Base-by-base conservation (phyloP, 2,329 filamentous ascomycete species). In the Oidium heveae region DNA sequence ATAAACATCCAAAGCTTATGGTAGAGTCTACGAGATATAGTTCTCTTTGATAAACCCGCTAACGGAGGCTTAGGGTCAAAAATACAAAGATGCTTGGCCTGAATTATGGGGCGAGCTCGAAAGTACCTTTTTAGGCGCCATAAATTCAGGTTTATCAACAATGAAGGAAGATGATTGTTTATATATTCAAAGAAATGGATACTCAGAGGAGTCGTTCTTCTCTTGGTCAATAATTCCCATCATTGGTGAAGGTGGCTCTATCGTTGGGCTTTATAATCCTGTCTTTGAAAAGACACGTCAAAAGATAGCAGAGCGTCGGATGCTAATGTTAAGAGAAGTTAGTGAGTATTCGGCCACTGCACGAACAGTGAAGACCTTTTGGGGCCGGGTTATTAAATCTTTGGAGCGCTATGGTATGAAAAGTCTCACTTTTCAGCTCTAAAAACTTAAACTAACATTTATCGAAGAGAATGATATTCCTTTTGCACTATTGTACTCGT, bases 151-250 rank as follows among this genome's bases (percentile, higher is more conserved):
- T 0, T 80, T 87, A 67, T 82, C 84, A 0, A 86, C 80, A 0
- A 85, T 88, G 82, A 89, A 87, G 65, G 80, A 88, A 59, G 85
- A 91, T 61, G 83, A 89, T 58, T 78, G 77, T 55, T 70, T 89
- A 1, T 86, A 87, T 61, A 74, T 91, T 34, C 71, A 74, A 50
- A 76, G 85, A 8, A 76, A 77, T 58, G 76, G 79, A 1, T 86
- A 76, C 57, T 67, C 86, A 1, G 84, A 93, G 65, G 85, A 91
- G 63, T 79, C 82, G 0, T 89, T 84, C 63, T 89, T 89, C 64
- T 84, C 81, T 13, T 89, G 84, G 84, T 84, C 79, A 1, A 79
- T 89, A 44, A 81, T 89, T 28, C 85, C 85, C 0, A 72, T 89
- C 58, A 75, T 89, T 1, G 84, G 84, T 2, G 72, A 74, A 41